phyloP scores from a whole-genome alignment of 1,284 basidiomycete species.

The Cutaneotrichosporon spelunceum region DNA sequence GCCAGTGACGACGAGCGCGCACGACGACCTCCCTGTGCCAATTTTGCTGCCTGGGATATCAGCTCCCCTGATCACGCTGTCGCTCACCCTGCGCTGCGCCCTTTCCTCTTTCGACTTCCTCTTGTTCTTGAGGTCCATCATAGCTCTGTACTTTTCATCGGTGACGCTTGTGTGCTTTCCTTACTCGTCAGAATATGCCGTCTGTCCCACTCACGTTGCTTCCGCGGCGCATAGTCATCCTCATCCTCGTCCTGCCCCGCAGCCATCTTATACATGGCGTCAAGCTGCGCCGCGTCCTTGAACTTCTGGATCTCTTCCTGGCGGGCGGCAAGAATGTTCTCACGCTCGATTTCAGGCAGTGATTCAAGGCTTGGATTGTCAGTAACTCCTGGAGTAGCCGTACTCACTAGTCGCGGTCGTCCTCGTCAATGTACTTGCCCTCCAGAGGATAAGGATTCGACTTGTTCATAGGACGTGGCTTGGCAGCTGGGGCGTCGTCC shows the following conservation, averaged over 20 bases:
- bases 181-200: conserved; percentile 40
- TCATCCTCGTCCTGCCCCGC: conserved; percentile 47
- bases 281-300: conserved; percentile 69
- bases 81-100: conserved; percentile 31
- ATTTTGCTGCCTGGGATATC: conserved; percentile 27
- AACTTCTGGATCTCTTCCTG: conserved; percentile 75
- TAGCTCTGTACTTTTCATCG: conserved; percentile 73
- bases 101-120: conserved; percentile 61
- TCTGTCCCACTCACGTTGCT: conserved; percentile 52
- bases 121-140: conserved; percentile 77
- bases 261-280: conserved; percentile 64
- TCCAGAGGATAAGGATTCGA: conserved; percentile 79
- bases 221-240: conserved; percentile 51
- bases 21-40: conserved; percentile 58
- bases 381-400: not conserved
- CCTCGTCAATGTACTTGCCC: conserved; percentile 80
- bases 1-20: conserved; percentile 41
- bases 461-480: conserved; percentile 10
- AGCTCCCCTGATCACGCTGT: not conserved
- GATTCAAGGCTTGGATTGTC: conserved; percentile 61
- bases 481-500: conserved; percentile 27
- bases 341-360: conserved; percentile 83
- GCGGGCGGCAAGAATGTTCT: conserved; percentile 74
- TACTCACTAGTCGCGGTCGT: conserved; percentile 71
- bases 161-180: conserved; percentile 73